Evolutionary conservation across 164 flowering plant species (phyloP).

Genomic region (Litsea cubeba): DNA sequence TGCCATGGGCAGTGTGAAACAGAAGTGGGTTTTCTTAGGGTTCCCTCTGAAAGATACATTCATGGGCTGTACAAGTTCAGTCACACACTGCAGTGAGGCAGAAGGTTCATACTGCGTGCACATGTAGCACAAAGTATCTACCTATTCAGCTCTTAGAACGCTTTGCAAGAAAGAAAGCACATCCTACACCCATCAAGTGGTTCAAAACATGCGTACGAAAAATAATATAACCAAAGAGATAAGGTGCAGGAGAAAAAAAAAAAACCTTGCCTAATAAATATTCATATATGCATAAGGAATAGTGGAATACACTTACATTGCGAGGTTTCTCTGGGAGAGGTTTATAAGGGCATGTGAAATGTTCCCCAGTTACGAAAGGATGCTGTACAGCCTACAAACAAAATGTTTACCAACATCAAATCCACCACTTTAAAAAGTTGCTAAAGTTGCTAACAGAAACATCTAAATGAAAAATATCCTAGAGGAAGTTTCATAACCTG

Average conservation of each 20-base stretch:
- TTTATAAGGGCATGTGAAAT: conserved; percentile 71
- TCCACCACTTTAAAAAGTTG: background rate
- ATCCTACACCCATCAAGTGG: background rate
- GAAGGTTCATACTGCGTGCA: conserved; percentile 7
- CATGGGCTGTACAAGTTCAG: background rate
- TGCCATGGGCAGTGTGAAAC: background rate
- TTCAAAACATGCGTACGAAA: background rate
- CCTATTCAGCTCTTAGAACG: background rate
- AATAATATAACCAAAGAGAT: background rate
- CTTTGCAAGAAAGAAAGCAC: background rate
- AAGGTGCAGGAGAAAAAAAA: background rate
- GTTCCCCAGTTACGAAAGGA: conserved; percentile 96
- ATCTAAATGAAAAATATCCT: background rate
- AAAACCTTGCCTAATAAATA: too few species aligned
- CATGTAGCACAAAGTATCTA: background rate
- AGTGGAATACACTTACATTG: conserved; percentile 59
- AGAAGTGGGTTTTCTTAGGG: background rate
- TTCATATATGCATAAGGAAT: too few species aligned
- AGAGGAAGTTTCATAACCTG: conserved; percentile 50
- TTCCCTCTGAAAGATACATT: background rate
- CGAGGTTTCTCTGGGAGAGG: conserved; percentile 84
- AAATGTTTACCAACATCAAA: conserved; percentile 5
- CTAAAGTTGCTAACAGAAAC: background rate
- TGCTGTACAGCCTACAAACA: conserved; percentile 82
- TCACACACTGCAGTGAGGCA: background rate